Base-by-base conservation (phyloP, 75 land plant genomes). In the Picea sitchensis region DNA sequence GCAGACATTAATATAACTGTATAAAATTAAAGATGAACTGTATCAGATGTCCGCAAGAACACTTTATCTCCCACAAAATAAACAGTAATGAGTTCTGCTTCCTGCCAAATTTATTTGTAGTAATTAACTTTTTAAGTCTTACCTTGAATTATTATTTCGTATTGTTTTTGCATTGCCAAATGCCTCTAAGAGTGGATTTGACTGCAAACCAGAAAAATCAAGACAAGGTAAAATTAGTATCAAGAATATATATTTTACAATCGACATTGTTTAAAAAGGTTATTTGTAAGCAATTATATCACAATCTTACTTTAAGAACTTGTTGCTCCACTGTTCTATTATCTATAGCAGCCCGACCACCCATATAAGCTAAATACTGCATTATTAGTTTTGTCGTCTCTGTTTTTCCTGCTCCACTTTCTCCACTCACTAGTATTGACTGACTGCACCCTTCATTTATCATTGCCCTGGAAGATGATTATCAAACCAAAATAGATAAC, bases 331-430 rank as follows among this genome's bases (percentile, higher is more conserved):
- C 99, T 26, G 94, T 90, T 79, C 98, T 86, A 61, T 90, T 88
- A 93, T 93, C 99, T 21, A 83, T 84, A 57, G 88, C 81, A 80
- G 98, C 98, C 41, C 99, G 92, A 20, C 99, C 99, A 82, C 99
- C 99, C 87, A 97, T 96, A 87, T 86, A 90, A 14, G 99, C 96
- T 44, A 97, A 83, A 88, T 97, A 97, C 79, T 95, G 99, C 99
- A 97, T 97, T 61, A 97, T 97, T 59, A 97, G 73, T 80, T 97
- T 97, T 75, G 99, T 97, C 72, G 99, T 97, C 82, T 97, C 99
- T 73, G 99, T 97, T 83, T 97, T 97, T 47, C 99, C 99, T 71
- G 99, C 99, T 61, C 99, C 99, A 88, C 99, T 97, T 79, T 97
- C 99, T 76, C 99, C 99, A 90, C 99, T 97, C 60, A 97, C 99